Percentiles rank a stretch among this genome's conserved stretches.
These are phyloP conservation scores for Penicillium soppii DNA, from an alignment of 495 filamentous ascomycete genomes.

Conservation along the genomic window DNA sequence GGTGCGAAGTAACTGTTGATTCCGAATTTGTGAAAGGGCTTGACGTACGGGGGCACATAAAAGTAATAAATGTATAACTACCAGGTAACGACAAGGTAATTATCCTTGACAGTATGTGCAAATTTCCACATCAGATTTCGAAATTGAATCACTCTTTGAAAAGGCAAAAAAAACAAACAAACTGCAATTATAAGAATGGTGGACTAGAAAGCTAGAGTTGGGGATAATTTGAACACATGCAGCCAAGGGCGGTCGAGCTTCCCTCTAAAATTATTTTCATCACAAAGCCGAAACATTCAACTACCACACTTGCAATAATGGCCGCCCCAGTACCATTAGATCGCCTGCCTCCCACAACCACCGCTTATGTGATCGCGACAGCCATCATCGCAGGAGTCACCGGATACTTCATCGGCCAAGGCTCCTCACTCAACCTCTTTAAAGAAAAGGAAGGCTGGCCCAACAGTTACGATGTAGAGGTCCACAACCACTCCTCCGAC, in stretches of 20 bases:
- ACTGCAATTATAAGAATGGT: not conserved
- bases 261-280: not conserved
- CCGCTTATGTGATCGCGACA: slow-evolving; percentile 59
- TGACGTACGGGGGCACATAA: too few species aligned
- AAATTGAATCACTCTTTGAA: too few species aligned
- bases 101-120: too few species aligned
- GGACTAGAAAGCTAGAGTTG: not conserved
- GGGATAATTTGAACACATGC: not conserved
- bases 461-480: slow-evolving; percentile 52
- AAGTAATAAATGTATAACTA: too few species aligned
- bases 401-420: slow-evolving; percentile 65
- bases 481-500: slow-evolving; percentile 46
- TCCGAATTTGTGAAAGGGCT: too few species aligned
- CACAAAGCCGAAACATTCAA: not conserved
- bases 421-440: slow-evolving; percentile 48
- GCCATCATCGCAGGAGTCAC: slow-evolving; percentile 62
- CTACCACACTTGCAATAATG: slow-evolving; percentile 28
- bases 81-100: too few species aligned
- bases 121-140: too few species aligned
- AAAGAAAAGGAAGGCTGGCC: slow-evolving; percentile 45
- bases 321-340: slow-evolving; percentile 36
- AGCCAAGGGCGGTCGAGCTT: slow-evolving; percentile 6
- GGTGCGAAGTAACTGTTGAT: too few species aligned
- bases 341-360: slow-evolving; percentile 43
- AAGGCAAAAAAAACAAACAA: too few species aligned